phyloP scores from a whole-genome alignment of 2,329 filamentous ascomycete genomes.

The Xylariaceae sp. region DNA sequence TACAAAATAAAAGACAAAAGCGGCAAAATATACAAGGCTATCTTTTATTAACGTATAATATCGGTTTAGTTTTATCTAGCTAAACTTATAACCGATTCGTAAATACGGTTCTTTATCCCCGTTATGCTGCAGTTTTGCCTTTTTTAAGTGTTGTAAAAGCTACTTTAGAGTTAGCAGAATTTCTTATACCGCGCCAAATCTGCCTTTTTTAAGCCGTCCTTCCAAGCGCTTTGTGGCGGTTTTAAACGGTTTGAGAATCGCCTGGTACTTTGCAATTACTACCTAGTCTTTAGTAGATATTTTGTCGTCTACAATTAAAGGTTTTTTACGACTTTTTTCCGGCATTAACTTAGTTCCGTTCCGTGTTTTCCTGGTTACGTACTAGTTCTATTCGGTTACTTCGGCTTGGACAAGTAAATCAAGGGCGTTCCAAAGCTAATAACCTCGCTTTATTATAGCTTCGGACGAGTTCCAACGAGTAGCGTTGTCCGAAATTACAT shows the following conservation, averaged over 20 bases:
- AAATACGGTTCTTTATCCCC: neutral
- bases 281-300: neutral
- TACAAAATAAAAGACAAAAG: neutral
- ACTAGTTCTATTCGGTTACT: neutral
- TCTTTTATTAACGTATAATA: neutral
- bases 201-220: neutral
- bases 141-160: neutral
- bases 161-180: neutral
- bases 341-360: neutral
- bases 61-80: neutral
- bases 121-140: neutral
- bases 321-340: neutral
- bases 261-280: neutral
- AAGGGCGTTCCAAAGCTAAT: neutral
- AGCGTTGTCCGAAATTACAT: neutral
- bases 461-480: neutral
- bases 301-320: neutral
- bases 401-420: neutral
- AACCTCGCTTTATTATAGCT: neutral
- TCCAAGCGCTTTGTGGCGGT: neutral
- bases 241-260: neutral
- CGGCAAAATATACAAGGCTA: neutral
- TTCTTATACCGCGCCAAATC: neutral
- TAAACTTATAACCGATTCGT: neutral
- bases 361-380: neutral